phyloP scores from a whole-genome alignment of 2,329 filamentous ascomycete species.

The Aspergillus spinulosporus region DNA sequence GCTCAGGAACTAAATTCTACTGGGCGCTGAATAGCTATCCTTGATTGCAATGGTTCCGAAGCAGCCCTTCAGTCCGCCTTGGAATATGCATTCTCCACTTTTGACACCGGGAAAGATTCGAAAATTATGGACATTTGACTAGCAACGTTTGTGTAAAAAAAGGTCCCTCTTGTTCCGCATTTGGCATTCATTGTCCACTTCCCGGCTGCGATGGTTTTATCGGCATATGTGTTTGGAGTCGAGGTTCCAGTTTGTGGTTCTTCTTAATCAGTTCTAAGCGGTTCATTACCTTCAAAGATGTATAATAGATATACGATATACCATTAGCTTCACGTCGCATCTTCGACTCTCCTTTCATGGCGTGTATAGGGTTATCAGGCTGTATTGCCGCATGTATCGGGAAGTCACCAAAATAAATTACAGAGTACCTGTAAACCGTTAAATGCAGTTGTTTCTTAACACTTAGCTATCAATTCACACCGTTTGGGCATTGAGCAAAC shows the following conservation, averaged over 20 bases:
- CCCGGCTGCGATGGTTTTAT: no score
- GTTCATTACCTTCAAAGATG: neutral
- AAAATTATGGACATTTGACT: neutral
- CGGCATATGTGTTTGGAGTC: neutral
- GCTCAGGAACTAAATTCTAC: no score
- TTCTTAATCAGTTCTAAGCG: neutral
- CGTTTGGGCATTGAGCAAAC: neutral
- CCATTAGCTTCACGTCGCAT: neutral
- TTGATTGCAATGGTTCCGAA: no score
- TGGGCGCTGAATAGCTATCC: no score
- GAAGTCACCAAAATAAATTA: neutral
- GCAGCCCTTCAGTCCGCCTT: no score
- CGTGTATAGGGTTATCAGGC: no score
- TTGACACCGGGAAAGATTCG: neutral
- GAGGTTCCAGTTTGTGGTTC: neutral
- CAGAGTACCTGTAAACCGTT: neutral
- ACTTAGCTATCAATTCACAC: no score
- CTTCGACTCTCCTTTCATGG: neutral
- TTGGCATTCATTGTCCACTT: neutral
- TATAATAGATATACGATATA: slow-evolving; percentile 1
- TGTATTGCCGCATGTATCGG: neutral
- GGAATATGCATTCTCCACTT: slow-evolving; percentile 3
- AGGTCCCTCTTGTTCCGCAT: no score
- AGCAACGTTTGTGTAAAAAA: neutral
- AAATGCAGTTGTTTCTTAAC: neutral